phyloP scores from a whole-genome alignment of 805 yeast genomes.

The Kodamaea restingae region DNA sequence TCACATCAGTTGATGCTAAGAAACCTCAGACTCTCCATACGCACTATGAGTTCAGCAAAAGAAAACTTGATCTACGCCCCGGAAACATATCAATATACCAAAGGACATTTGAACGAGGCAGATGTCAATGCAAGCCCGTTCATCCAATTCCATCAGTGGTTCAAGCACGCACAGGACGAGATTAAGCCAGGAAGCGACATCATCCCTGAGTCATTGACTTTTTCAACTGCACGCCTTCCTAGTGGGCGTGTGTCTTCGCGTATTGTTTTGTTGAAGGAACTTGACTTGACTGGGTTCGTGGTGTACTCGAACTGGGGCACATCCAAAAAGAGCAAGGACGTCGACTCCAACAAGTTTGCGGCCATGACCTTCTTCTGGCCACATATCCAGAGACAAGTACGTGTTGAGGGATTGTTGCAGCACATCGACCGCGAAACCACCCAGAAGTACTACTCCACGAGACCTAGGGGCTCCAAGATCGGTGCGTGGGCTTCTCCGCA shows the following conservation, averaged over 20 bases:
- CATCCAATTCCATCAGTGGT: slow-evolving; percentile 81
- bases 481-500: slow-evolving; percentile 99
- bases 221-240: slow-evolving; percentile 87
- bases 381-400: slow-evolving; percentile 82
- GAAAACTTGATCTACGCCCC: slow-evolving; percentile 64
- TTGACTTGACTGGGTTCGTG: slow-evolving; percentile 79
- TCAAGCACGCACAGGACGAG: slow-evolving; percentile 37
- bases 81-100: slow-evolving; percentile 80
- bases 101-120: slow-evolving; percentile 51
- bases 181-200: slow-evolving; percentile 40
- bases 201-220: slow-evolving; percentile 78
- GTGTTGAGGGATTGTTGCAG: slow-evolving; percentile 85
- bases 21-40: background rate
- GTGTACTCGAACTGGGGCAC: slow-evolving; percentile 89
- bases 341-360: slow-evolving; percentile 69
- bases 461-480: slow-evolving; percentile 89
- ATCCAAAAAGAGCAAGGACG: slow-evolving; percentile 76
- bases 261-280: slow-evolving; percentile 81
- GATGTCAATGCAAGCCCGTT: slow-evolving; percentile 62
- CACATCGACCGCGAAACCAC: slow-evolving; percentile 69
- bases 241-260: slow-evolving; percentile 87
- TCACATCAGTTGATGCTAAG: slow-evolving; percentile 2
- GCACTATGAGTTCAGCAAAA: slow-evolving; percentile 3
- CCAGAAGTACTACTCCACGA: slow-evolving; percentile 71
- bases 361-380: slow-evolving; percentile 92